These are phyloP conservation scores for Penium margaritaceum DNA, from an alignment of 139 green algal genomes.

Conservation along the genomic window DNA sequence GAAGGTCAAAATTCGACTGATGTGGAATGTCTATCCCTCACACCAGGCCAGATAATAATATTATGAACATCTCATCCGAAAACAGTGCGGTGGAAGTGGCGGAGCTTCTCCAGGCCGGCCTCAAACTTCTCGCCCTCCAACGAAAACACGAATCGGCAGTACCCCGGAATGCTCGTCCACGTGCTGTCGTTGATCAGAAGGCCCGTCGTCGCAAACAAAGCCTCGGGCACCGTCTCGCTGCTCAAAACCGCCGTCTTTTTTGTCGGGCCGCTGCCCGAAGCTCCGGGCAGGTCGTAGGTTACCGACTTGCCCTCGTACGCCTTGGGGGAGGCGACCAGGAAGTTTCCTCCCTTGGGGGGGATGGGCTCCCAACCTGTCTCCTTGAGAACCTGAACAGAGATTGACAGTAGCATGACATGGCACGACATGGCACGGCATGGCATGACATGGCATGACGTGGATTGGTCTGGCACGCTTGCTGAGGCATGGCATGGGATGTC, in stretches of 20 bases:
- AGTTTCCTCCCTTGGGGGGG: conserved; percentile 17
- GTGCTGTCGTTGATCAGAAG: conserved; percentile 26
- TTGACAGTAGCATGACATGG: too few relatives aligned
- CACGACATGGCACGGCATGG: too few relatives aligned
- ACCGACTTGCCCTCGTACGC: conserved; percentile 15
- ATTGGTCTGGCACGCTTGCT: too few relatives aligned
- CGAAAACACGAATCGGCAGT: conserved; percentile 26
- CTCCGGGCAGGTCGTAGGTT: neutral
- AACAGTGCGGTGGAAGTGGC: neutral
- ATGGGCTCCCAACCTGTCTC: conserved; percentile 25
- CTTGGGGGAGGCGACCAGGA: conserved; percentile 14
- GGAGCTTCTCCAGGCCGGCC: neutral
- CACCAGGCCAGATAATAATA: too few relatives aligned
- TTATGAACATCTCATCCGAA: neutral
- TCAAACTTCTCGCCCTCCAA: conserved; percentile 17
- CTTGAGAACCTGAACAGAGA: conserved; percentile 4
- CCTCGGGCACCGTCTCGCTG: conserved; percentile 20
- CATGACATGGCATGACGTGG: too few relatives aligned
- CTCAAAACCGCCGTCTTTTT: too few relatives aligned
- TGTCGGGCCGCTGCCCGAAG: too few relatives aligned
- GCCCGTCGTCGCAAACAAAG: conserved; percentile 1
- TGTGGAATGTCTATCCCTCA: too few relatives aligned
- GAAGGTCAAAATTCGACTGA: too few relatives aligned
- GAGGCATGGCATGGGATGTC: too few relatives aligned
- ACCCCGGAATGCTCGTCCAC: conserved; percentile 16